These are phyloP conservation scores for Populus nigra DNA, from an alignment of 345 rosid species.

Conservation along the genomic window DNA sequence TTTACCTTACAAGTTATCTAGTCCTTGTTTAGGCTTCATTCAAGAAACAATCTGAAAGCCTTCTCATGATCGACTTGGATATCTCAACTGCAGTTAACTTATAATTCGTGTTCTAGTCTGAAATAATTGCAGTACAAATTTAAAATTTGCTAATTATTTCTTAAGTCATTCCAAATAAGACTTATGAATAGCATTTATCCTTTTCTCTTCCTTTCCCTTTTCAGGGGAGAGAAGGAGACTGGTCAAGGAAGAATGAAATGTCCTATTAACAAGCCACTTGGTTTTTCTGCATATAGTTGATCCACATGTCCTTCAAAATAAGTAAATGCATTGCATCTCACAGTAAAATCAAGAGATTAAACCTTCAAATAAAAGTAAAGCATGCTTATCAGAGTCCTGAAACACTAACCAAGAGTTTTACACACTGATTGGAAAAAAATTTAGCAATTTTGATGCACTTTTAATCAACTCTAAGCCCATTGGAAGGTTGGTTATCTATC, in stretches of 20 bases:
- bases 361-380: background rate
- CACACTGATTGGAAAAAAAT: background rate
- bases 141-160: background rate
- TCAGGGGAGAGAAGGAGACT: background rate
- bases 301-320: background rate
- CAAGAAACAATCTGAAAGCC: background rate
- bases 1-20: background rate
- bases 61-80: background rate
- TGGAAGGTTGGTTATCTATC: background rate
- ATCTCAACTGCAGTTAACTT: background rate
- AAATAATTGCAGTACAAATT: background rate
- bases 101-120: background rate
- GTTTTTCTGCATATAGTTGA: background rate
- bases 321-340: background rate
- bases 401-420: background rate
- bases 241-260: background rate
- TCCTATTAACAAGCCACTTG: background rate
- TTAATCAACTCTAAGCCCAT: background rate
- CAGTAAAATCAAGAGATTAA: background rate
- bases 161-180: background rate
- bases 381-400: background rate
- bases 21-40: constrained; percentile 2
- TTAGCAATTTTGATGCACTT: background rate
- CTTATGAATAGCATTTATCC: background rate
- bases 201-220: background rate